Base-by-base conservation (phyloP, 306 rosid genomes). In the Neltuma alba region DNA sequence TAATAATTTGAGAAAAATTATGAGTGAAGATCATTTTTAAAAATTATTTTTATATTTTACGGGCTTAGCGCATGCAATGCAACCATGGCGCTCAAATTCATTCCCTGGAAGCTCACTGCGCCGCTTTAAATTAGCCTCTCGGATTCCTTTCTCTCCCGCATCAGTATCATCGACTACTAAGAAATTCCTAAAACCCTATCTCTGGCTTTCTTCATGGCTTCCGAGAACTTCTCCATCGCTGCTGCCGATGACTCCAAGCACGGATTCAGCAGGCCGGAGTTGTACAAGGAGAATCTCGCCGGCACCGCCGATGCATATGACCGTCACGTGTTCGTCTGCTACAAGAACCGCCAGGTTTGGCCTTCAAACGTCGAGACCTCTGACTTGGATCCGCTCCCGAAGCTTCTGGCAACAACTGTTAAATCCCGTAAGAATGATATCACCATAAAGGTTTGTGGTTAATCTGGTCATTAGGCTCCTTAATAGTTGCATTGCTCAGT, bases 261-360 rank as follows among this genome's bases (percentile, higher is more conserved):
- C 80, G 99, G 98, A 5, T 95, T 95, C 87, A 79, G 78, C 23
- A 89, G 99, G 16, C 89, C 90, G 55, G 99, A 95, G 86, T 91
- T 95, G 99, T 88, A 87, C 87, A 72, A 58, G 77, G 86, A 67
- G 42, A 91, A 60, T 16, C 95, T 91, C 30, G 88, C 91, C 10
- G 97, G 97, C 18, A 91, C 97, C 50, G 89, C 91, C 11, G 86
- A 79, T 15, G 72, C 91, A 12, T 92, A 95, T 89, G 93, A 87
- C 36, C 97, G 98, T 76, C 99, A 95, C 72, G 90, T 95, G 0
- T 95, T 95, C 80, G 91, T 91, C 48, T 92, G 99, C 78, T 91
- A 92, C 86, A 89, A 88, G 93, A 87, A 81, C 71, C 92, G 85
- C 66, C 84, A 37, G 75, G 65, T 50, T 41, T 95, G 99, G 99